These are phyloP conservation scores for Blastobotrys illinoisensis DNA, from an alignment of 1,139 yeast species.

Conservation along the genomic window DNA sequence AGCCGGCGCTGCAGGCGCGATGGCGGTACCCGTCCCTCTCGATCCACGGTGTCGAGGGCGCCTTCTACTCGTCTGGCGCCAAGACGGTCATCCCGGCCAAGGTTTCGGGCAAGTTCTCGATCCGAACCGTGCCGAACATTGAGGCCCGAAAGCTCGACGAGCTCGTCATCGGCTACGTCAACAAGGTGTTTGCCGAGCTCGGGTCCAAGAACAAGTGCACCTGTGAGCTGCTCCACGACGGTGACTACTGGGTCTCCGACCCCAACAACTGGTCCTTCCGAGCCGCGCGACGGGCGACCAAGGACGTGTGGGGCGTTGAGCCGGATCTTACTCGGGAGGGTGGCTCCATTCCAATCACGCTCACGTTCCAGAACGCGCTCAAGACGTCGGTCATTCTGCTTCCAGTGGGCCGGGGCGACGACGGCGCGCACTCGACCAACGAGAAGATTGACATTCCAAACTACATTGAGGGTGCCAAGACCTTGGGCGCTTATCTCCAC, in stretches of 20 bases:
- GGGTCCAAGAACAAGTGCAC: constrained; percentile 69
- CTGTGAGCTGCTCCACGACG: constrained; percentile 84
- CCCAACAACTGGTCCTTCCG: constrained; percentile 90
- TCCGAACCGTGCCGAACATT: constrained; percentile 94
- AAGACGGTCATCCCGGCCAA: constrained; percentile 97
- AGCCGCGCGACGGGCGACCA: constrained; percentile 92
- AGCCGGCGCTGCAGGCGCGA: constrained; percentile 90
- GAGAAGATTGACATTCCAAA: constrained; percentile 87
- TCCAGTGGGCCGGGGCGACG: constrained; percentile 99
- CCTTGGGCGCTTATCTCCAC: constrained; percentile 89
- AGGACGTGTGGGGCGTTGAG: constrained; percentile 87
- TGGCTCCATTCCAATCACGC: constrained; percentile 94
- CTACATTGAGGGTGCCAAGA: constrained; percentile 90
- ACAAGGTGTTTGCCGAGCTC: constrained; percentile 57
- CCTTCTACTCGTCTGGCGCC: constrained; percentile 91
- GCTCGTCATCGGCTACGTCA: constrained; percentile 66
- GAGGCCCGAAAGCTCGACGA: constrained; percentile 73
- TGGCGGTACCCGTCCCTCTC: constrained; percentile 98
- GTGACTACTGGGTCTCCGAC: constrained; percentile 92
- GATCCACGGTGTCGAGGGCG: constrained; percentile 96
- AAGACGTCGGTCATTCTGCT: constrained; percentile 79
- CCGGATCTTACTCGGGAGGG: constrained; percentile 99
- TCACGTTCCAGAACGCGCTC: constrained; percentile 82
- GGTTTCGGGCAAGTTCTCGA: constrained; percentile 90
- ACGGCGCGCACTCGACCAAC: constrained; percentile 97